Evolutionary conservation across 2,329 filamentous ascomycete genomes (phyloP), one percentile per base, ranked within the genome.

Genomic region (Cercospora brassicicola): DNA sequence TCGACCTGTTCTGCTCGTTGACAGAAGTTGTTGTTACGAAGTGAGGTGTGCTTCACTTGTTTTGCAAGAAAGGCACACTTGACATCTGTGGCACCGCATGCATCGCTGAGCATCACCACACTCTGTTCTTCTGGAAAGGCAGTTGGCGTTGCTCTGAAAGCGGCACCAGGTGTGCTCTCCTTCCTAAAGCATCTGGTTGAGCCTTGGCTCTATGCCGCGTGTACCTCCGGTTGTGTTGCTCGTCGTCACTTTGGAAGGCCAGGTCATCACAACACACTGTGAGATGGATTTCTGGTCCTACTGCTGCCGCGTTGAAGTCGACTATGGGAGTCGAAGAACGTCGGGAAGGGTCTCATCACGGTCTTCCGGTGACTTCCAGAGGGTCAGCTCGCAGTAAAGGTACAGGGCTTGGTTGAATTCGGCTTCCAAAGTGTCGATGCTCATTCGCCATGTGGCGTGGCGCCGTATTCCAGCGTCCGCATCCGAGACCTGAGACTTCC

Each of bases 401-500:
- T 23, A n/a, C 13, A 36, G 39, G 51, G 31, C 33, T 56, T 64
- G 57, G 65, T 64, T 33, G 65, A 18, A 31, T 18, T 56, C 62
- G 59, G 39, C 36, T 53, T 39, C 20, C 23, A 57, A 56, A 53
- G 42, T 59, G 66, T 66, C 66, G 65, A 68, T 68, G 60, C 48
- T 68, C 60, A 68, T 71, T 68, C 64, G 69, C 67, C 69, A 71
- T 65, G 64, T 67, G 65, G 62, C 55, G 59, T 48, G 59, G 20
- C 7, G 13, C 36, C 57, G 56, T 23, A 36, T 2, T 61, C 8
- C 30, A 53, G 33, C 64, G 56, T 61, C 56, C 39, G 56, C 64
- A 61, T 65, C 62, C 42, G 60, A 64, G 15, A 55, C 59, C 53
- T 31, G 51, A 48, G 66, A 62, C 33, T 68, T 65, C 36, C 66